Percentiles rank a stretch among this genome's conserved stretches.
These are phyloP conservation scores for Aureobasidium mangrovei DNA, from an alignment of 2,329 filamentous ascomycete species.

Conservation along the genomic window DNA sequence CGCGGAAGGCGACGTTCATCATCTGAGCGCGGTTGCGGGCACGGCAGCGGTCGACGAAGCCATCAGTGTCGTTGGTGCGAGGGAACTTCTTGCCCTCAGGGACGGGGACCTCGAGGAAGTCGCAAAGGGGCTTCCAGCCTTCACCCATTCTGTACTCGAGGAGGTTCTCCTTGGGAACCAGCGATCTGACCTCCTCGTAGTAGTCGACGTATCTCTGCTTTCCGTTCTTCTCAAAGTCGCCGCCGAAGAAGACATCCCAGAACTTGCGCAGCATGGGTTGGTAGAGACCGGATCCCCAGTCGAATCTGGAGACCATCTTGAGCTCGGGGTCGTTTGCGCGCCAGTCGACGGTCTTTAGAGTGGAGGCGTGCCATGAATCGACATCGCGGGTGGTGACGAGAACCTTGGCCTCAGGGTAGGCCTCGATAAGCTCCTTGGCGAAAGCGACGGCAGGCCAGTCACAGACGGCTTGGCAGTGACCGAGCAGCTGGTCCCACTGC, in stretches of 20 bases:
- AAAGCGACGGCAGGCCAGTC: conserved; percentile 63
- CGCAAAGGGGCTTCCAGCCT: conserved; percentile 47
- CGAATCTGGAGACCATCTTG: conserved; percentile 44
- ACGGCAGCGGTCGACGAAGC: conserved; percentile 47
- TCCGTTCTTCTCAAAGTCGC: conserved; percentile 56
- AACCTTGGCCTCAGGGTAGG: conserved; percentile 65
- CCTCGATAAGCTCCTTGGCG: conserved; percentile 59
- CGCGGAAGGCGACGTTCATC: conserved; percentile 46
- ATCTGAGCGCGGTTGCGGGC: conserved; percentile 47
- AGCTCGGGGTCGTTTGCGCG: conserved; percentile 55
- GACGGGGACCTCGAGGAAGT: conserved; percentile 45
- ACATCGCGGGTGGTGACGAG: conserved; percentile 59
- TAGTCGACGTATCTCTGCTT: conserved; percentile 54
- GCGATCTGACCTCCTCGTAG: conserved; percentile 42
- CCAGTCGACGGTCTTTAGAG: conserved; percentile 61
- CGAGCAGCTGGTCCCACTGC: conserved; percentile 61
- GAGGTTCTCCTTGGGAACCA: conserved; percentile 41
- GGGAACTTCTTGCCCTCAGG: conserved; percentile 43
- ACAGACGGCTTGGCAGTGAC: conserved; percentile 56
- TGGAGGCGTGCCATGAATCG: conserved; percentile 54
- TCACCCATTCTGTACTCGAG: conserved; percentile 47
- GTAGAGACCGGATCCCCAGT: conserved; percentile 60
- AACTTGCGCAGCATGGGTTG: conserved; percentile 59
- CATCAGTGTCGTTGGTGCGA: conserved; percentile 45
- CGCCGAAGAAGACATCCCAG: conserved; percentile 59